Conservation (phyloP, 768 basidiomycete genomes). For the Nidularia pulvinata region DNA sequence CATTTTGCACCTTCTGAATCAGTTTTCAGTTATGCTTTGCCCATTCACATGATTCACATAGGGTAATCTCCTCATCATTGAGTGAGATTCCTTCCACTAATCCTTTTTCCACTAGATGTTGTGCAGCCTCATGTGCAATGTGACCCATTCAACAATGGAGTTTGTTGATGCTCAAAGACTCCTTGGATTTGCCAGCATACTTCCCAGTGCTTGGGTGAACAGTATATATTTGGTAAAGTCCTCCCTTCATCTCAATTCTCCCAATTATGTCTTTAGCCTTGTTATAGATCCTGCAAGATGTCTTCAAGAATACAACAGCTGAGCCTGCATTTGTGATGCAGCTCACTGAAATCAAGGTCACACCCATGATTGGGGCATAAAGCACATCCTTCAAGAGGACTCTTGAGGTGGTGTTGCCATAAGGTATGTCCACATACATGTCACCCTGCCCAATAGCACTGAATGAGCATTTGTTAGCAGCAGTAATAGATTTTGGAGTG, state of each 20-base stretch:
- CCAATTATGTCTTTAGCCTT: conserved; percentile 11
- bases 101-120: conserved; percentile 13
- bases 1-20: conserved; percentile 6
- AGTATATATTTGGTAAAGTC: conserved; percentile 14
- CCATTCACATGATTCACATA: conserved; percentile 27
- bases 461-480: conserved; percentile 28
- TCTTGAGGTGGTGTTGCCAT: conserved; percentile 17
- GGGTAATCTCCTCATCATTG: conserved; percentile 7
- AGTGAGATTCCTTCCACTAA: conserved; percentile 17
- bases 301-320: conserved; percentile 17
- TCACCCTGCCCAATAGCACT: conserved; percentile 22
- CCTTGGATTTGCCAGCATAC: conserved; percentile 6
- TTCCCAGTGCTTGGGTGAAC: conserved; percentile 3
- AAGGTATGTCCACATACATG: conserved; percentile 25
- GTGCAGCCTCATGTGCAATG: conserved; percentile 12
- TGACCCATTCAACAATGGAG: conserved; percentile 23
- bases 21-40: conserved; percentile 19
- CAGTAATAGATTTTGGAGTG: conserved; percentile 13
- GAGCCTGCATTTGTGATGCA: conserved; percentile 25
- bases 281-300: conserved; percentile 18
- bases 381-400: conserved; percentile 27
- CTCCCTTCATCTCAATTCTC: conserved; percentile 4
- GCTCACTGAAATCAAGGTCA: conserved; percentile 32
- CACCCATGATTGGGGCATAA: conserved; percentile 32
- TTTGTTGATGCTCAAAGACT: conserved; percentile 16